Evolutionary conservation across 23 red algal genomes (phyloP).

Genomic region (Gracilaria domingensis): DNA sequence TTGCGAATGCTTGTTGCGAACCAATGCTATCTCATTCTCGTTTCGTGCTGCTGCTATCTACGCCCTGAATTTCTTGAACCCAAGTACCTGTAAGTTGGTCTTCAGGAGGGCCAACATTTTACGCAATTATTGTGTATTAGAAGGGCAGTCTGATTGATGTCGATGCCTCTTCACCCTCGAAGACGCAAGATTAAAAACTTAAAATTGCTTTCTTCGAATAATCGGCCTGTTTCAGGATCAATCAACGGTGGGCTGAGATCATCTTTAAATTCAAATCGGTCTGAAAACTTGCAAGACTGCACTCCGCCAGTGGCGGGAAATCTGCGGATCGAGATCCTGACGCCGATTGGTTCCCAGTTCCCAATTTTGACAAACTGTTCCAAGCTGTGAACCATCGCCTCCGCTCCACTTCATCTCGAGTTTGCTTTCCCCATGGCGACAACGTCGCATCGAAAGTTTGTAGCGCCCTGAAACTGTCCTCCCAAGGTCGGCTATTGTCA

Average conservation of each 20-base stretch:
- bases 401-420: not conserved
- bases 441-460: not conserved
- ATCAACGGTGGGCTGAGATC: too few relatives aligned
- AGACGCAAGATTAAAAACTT: too few relatives aligned
- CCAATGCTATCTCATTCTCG: not conserved
- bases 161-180: too few relatives aligned
- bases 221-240: too few relatives aligned
- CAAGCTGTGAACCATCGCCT: not conserved
- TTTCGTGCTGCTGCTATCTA: not conserved
- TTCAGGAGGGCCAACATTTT: too few relatives aligned
- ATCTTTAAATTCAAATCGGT: conserved; percentile 18
- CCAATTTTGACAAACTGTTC: not conserved
- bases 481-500: not conserved
- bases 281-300: not conserved
- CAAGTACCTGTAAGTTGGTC: too few relatives aligned
- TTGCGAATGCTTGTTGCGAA: not conserved
- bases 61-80: not conserved
- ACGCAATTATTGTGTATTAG: too few relatives aligned
- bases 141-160: too few relatives aligned
- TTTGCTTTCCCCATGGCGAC: not conserved
- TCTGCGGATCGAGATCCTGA: not conserved
- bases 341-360: not conserved
- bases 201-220: not conserved
- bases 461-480: too few relatives aligned
- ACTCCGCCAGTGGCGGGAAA: conserved; percentile 14